phyloP scores from a whole-genome alignment of 164 flowering plant species.

The Magnolia officinalis region DNA sequence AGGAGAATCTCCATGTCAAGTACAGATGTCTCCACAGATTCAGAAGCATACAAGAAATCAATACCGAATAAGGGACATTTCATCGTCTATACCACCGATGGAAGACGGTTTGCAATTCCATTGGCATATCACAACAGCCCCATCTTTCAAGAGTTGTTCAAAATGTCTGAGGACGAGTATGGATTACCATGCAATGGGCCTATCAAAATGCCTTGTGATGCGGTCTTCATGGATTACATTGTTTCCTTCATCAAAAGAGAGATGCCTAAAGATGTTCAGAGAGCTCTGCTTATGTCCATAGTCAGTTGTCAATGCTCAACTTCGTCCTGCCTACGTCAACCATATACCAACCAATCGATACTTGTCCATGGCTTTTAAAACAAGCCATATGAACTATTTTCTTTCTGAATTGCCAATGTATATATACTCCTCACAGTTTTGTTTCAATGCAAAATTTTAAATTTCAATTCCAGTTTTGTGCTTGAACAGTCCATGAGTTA shows the following conservation, averaged over 20 bases:
- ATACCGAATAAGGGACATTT: conserved; percentile 19
- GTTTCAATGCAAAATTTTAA: no score
- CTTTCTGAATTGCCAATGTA: neutral
- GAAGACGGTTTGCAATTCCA: conserved; percentile 33
- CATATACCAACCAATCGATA: neutral
- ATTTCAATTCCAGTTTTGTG: no score
- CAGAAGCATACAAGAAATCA: neutral
- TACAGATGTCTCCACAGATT: neutral
- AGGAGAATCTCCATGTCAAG: conserved; percentile 15
- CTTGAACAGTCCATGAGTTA: no score
- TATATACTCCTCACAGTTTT: neutral
- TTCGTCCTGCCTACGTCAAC: neutral
- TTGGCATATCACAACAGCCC: conserved; percentile 30
- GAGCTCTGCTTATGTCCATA: conserved; percentile 10
- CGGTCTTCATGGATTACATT: conserved; percentile 28
- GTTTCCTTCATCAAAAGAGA: conserved; percentile 22
- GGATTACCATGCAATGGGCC: conserved; percentile 30
- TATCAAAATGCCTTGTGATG: conserved; percentile 32
- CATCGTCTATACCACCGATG: conserved; percentile 35
- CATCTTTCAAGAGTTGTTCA: conserved; percentile 32
- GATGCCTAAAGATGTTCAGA: conserved; percentile 16
- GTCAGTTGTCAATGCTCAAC: neutral
- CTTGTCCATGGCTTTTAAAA: neutral
- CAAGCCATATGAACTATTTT: neutral
- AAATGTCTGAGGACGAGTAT: conserved; percentile 41